Evolutionary conservation across 2,329 filamentous ascomycete genomes (phyloP).

Genomic region (Aspergillus texensis): DNA sequence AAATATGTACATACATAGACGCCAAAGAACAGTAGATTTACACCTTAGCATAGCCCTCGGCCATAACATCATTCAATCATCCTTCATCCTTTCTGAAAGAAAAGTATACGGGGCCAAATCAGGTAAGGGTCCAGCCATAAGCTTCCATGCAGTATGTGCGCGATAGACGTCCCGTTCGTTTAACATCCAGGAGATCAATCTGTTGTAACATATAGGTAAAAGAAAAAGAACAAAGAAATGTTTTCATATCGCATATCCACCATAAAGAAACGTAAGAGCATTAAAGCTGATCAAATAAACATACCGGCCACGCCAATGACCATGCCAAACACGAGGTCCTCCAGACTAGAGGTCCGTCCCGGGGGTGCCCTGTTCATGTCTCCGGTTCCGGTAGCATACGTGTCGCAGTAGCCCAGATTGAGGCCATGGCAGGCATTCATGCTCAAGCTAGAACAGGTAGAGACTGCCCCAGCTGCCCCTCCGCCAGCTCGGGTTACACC

Average conservation of each 20-base stretch:
- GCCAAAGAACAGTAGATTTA: constrained; percentile 1
- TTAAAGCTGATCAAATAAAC: constrained; percentile 37
- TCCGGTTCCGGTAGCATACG: constrained; percentile 28
- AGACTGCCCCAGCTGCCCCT: constrained; percentile 45
- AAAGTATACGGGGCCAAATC: neutral
- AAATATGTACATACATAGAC: neutral
- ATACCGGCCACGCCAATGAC: constrained; percentile 51
- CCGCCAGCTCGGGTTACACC: constrained; percentile 53
- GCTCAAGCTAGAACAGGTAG: constrained; percentile 52
- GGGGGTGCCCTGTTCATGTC: constrained; percentile 32
- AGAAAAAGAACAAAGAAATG: neutral
- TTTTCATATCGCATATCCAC: constrained; percentile 6
- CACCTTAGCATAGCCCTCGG: neutral
- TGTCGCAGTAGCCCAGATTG: constrained; percentile 49
- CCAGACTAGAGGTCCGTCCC: constrained; percentile 40
- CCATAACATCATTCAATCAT: constrained; percentile 7
- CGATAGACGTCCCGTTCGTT: neutral
- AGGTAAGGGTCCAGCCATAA: neutral
- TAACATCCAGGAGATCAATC: neutral
- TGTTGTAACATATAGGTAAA: neutral
- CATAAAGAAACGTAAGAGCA: constrained; percentile 1
- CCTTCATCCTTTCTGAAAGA: neutral
- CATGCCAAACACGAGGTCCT: constrained; percentile 46
- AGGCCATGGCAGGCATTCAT: constrained; percentile 52
- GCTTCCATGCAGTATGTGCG: neutral